Evolutionary conservation across 306 rosid genomes (phyloP).

Genomic region (Medicago ruthenica): DNA sequence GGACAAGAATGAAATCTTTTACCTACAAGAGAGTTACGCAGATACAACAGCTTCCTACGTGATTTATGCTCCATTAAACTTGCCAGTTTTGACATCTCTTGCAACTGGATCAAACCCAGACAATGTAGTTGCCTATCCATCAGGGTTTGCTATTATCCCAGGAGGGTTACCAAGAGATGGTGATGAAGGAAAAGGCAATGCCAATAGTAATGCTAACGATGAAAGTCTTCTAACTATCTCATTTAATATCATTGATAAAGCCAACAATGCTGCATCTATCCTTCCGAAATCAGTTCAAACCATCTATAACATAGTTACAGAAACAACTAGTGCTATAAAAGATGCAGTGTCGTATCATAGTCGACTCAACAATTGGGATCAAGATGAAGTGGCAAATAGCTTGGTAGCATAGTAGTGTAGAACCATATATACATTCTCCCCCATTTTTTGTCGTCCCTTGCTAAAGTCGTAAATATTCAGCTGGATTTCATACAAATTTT

Average conservation of each 20-base stretch:
- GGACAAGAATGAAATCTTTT: constrained; percentile 38
- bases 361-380: constrained; percentile 20
- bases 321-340: constrained; percentile 45
- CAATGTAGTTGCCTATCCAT: constrained; percentile 49
- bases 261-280: background rate
- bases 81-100: constrained; percentile 23
- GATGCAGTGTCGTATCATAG: constrained; percentile 12
- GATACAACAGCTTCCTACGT: constrained; percentile 56
- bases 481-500: background rate
- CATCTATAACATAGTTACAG: constrained; percentile 40
- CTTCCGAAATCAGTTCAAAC: constrained; percentile 38
- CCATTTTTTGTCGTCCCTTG: background rate
- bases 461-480: background rate
- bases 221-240: constrained; percentile 57
- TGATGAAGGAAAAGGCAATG: background rate
- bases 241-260: constrained; percentile 44
- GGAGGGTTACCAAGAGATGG: constrained; percentile 18
- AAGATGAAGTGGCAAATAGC: background rate
- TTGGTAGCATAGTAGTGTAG: background rate
- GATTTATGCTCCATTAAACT: constrained; percentile 58
- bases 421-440: background rate
- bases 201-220: background rate
- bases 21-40: constrained; percentile 64
- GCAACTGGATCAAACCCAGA: constrained; percentile 55
- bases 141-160: constrained; percentile 68